Percentiles rank a stretch among this genome's conserved stretches.
Evolutionary conservation across 208 protist genomes (phyloP).

Genomic region (Trypanosoma congolense): DNA sequence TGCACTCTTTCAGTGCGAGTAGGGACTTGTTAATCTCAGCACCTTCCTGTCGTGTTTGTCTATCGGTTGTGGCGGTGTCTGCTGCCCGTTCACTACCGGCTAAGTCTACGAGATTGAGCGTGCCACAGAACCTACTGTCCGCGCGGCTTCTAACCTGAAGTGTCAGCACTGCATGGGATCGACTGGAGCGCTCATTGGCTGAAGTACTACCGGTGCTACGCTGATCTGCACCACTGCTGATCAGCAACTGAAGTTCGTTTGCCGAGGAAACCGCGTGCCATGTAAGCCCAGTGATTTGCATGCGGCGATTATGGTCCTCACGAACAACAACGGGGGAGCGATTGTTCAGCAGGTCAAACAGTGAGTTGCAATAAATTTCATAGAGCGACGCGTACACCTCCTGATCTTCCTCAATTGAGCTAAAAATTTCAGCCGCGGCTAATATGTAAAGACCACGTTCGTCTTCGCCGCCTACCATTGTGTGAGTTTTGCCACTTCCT

Average conservation of each 20-base stretch:
- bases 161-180: conserved; percentile 86
- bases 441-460: conserved; percentile 90
- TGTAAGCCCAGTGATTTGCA: conserved; percentile 89
- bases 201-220: conserved; percentile 82
- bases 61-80: conserved; percentile 88
- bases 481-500: conserved; percentile 75
- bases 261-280: conserved; percentile 58
- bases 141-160: conserved; percentile 35
- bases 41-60: conserved; percentile 85
- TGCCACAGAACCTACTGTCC: conserved; percentile 59
- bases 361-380: conserved; percentile 95
- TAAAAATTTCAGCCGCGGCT: conserved; percentile 89
- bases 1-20: conserved; percentile 94
- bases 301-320: conserved; percentile 86
- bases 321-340: conserved; percentile 81
- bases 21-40: conserved; percentile 96
- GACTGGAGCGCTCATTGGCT: conserved; percentile 85
- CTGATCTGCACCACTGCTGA: conserved; percentile 75
- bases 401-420: conserved; percentile 30
- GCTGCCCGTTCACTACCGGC: conserved; percentile 95
- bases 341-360: conserved; percentile 93
- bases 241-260: conserved; percentile 62
- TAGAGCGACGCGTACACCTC: conserved; percentile 81
- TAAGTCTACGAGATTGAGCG: conserved; percentile 96
- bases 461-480: conserved; percentile 43